A percentile compares a stretch with the other conserved stretches of the same genome.
Conservation (phyloP, 2,329 filamentous ascomycete genomes). For the Aspergillus sp. region DNA sequence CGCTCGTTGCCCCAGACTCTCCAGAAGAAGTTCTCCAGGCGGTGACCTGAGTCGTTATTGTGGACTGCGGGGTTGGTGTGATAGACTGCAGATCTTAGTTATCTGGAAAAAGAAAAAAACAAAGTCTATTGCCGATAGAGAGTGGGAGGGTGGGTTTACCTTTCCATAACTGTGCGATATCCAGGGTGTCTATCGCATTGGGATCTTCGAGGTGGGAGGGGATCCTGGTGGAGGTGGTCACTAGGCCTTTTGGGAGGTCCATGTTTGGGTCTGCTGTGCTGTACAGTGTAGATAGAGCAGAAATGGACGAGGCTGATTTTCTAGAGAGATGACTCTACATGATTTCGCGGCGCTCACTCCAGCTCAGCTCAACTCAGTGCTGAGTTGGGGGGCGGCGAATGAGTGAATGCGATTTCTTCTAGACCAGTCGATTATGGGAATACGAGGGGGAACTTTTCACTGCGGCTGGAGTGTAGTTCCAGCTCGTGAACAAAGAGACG, state of each 20-base stretch:
- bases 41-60: conserved; percentile 33
- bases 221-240: conserved; percentile 34
- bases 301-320: background rate
- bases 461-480: background rate
- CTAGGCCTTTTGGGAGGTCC: conserved; percentile 35
- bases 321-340: too few species aligned
- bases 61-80: conserved; percentile 39
- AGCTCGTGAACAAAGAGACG: background rate
- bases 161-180: conserved; percentile 44
- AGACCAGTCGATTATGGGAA: background rate
- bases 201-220: conserved; percentile 31
- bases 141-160: conserved; percentile 25
- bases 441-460: background rate
- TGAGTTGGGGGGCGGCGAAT: too few species aligned
- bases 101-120: conserved; percentile 5
- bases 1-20: conserved; percentile 42
- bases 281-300: background rate
- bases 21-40: conserved; percentile 50
- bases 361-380: too few species aligned
- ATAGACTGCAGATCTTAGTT: conserved; percentile 33
- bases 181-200: conserved; percentile 32
- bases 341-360: too few species aligned
- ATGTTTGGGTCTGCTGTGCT: conserved; percentile 21
- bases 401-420: too few species aligned
- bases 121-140: background rate